Evolutionary conservation across 2,329 filamentous ascomycete genomes (phyloP), one percentile per base, ranked within the genome.

Genomic region (Fusarium sterilihyphosum): DNA sequence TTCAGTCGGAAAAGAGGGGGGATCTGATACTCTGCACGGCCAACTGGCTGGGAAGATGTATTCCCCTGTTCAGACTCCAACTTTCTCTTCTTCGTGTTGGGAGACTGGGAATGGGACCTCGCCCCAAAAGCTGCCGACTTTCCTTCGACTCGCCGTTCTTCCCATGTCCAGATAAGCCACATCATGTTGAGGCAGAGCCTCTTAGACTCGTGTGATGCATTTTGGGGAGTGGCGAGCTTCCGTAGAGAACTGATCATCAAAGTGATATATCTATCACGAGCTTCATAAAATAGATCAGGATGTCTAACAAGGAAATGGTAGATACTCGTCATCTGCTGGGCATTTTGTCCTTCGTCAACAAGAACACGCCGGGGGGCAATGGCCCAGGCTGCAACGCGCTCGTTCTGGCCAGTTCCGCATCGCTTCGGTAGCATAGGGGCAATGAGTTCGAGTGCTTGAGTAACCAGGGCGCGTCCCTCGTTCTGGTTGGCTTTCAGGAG

Each of bases 241-340:
- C 93, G 89, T 41, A 99, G 86, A 8, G 94, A 96, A 3, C 92
- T 92, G 64, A 99, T 95, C 80, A 99, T 97, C 73, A 96, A 89
- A 65, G 93, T 90, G 9, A 95, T 91, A 74, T 98, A 97, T 79
- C 96, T 95, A 74, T 99, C 96, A 62, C 96, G 89, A 3, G 94
- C 95, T 73, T 98, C 96, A 77, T 97, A 99, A 84, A 99, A 99
- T 9, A 99, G 86, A 78, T 96, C 92, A 0, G 95, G 93, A 80
- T 99, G 96, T 65, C 94, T 91, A 41, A 98, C 96, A 40, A 99
- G 87, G 84, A 99, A 99, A 79, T 98, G 93, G 86, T 98, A 98
- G 77, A 99, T 98, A 84, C 93, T 96, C 61, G 95, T 98, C 85
- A 98, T 93, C 83, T 98, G 96, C 82, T 97, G 95, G 53, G 96